Evolutionary conservation across 129 eudicot genomes (phyloP).

Genomic region (Centella asiatica): DNA sequence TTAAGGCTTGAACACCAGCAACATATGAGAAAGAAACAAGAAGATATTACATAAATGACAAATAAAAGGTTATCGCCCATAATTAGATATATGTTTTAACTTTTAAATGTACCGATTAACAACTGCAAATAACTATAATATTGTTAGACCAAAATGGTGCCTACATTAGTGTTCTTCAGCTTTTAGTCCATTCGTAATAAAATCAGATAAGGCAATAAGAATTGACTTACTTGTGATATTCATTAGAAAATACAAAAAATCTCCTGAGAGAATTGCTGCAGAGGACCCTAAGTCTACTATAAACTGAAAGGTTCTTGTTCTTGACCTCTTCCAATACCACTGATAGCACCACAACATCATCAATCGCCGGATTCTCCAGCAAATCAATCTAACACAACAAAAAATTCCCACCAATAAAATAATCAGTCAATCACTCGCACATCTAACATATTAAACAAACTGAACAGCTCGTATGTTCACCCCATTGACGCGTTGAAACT

Average conservation of each 20-base stretch:
- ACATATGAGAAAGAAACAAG: not conserved
- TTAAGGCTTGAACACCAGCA: not conserved
- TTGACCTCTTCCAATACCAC: slow-evolving; percentile 89
- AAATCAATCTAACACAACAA: slow-evolving; percentile 61
- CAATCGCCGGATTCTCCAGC: slow-evolving; percentile 82
- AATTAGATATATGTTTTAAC: too few relatives aligned
- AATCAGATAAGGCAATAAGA: not conserved
- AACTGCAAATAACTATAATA: too few relatives aligned
- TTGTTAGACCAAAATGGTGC: too few relatives aligned
- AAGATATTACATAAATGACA: not conserved
- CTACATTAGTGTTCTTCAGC: too few relatives aligned
- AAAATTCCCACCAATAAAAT: not conserved
- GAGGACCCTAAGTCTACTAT: slow-evolving; percentile 74
- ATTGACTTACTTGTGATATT: slow-evolving; percentile 74
- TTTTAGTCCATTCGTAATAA: not conserved
- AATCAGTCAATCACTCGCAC: too few relatives aligned
- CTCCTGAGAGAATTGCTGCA: slow-evolving; percentile 67
- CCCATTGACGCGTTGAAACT: too few relatives aligned
- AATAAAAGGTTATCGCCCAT: too few relatives aligned
- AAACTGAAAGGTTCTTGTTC: slow-evolving; percentile 76
- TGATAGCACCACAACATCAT: slow-evolving; percentile 82
- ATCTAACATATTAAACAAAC: too few relatives aligned
- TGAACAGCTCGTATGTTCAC: too few relatives aligned
- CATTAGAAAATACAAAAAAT: slow-evolving; percentile 86
- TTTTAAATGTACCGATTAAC: too few relatives aligned